Evolutionary conservation across 2,329 filamentous ascomycete species (phyloP).

Genomic region (Aciculosporium take): DNA sequence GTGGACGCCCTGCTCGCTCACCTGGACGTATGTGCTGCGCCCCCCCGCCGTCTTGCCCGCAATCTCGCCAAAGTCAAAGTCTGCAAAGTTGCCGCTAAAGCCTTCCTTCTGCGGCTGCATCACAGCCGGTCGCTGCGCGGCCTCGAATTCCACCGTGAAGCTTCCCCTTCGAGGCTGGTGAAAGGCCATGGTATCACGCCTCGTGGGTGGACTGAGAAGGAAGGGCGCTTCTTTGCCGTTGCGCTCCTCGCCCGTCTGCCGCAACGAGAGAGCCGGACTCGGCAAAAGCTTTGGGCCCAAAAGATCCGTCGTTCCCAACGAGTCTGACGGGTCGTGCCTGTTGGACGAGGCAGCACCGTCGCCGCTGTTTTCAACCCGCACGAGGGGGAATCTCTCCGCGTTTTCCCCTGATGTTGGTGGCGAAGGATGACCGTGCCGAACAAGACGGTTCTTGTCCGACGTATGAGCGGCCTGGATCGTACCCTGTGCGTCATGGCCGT

Average conservation of each 20-base stretch:
- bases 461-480: neutral
- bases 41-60: slow-evolving; percentile 10
- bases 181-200: slow-evolving; percentile 36
- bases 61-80: slow-evolving; percentile 23
- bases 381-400: slow-evolving; percentile 11
- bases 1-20: neutral
- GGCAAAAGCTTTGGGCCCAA: slow-evolving; percentile 18
- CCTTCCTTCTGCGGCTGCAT: slow-evolving; percentile 17
- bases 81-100: slow-evolving; percentile 23
- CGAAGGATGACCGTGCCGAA: slow-evolving; percentile 19
- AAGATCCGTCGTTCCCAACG: slow-evolving; percentile 14
- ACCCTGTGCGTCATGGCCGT: neutral
- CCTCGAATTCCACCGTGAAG: slow-evolving; percentile 27
- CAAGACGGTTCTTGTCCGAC: neutral
- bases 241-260: slow-evolving; percentile 25
- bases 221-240: slow-evolving; percentile 24
- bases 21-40: neutral
- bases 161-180: slow-evolving; percentile 31
- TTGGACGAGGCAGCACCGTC: slow-evolving; percentile 10
- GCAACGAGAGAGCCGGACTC: slow-evolving; percentile 27
- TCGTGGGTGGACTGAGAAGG: slow-evolving; percentile 33
- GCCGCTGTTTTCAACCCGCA: slow-evolving; percentile 2
- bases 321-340: slow-evolving; percentile 13
- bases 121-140: slow-evolving; percentile 9
- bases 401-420: slow-evolving; percentile 23